Conservation (phyloP, 2,329 filamentous ascomycete species). For the Colletotrichum somersetense region DNA sequence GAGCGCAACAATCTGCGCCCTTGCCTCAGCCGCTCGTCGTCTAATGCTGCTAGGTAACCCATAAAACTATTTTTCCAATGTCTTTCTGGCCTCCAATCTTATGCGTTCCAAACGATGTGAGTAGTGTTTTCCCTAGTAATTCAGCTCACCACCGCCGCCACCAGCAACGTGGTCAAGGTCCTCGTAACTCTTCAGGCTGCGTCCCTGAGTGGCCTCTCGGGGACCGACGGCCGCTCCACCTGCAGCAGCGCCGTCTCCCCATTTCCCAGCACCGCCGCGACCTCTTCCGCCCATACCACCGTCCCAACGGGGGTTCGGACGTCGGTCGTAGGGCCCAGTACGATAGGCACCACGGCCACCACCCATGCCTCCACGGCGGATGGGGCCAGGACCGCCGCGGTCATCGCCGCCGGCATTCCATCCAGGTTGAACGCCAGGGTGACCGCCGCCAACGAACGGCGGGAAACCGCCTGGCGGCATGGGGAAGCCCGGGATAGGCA, state of each 20-base stretch:
- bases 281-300: constrained; percentile 64
- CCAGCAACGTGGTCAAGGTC: constrained; percentile 90
- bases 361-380: constrained; percentile 74
- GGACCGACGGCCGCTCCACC: constrained; percentile 84
- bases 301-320: constrained; percentile 68
- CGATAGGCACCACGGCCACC: constrained; percentile 69
- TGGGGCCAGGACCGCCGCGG: constrained; percentile 72
- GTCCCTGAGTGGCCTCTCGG: constrained; percentile 89
- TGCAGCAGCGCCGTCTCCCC: constrained; percentile 78
- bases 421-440: constrained; percentile 56
- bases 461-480: constrained; percentile 61
- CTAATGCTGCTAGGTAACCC: neutral
- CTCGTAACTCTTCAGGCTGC: constrained; percentile 96
- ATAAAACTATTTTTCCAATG: constrained; percentile 1
- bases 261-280: constrained; percentile 67
- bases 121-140: constrained; percentile 73
- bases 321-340: constrained; percentile 80
- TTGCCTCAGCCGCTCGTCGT: constrained; percentile 3
- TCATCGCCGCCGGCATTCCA: constrained; percentile 68
- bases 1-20: constrained; percentile 12
- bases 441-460: constrained; percentile 67
- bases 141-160: constrained; percentile 83
- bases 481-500: constrained; percentile 72
- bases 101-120: constrained; percentile 24
- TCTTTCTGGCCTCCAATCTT: constrained; percentile 6